These are phyloP conservation scores for Carex cristatella DNA, from an alignment of 176 grass and related monocot genomes.

Conservation along the genomic window DNA sequence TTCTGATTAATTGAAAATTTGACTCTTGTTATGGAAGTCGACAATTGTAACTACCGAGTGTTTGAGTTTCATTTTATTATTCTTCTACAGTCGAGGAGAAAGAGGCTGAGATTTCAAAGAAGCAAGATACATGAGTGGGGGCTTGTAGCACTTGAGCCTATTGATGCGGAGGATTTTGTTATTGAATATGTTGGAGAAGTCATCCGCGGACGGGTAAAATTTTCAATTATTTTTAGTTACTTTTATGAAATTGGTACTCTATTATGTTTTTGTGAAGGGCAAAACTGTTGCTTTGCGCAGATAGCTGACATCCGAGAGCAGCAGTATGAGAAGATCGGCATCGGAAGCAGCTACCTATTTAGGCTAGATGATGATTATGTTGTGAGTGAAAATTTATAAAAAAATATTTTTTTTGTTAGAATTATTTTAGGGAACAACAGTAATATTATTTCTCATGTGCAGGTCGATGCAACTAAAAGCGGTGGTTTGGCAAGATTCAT, in stretches of 20 bases:
- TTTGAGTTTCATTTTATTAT: constrained; percentile 12
- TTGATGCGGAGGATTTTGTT: constrained; percentile 93
- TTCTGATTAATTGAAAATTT: background rate
- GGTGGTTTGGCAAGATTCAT: constrained; percentile 97
- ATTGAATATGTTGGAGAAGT: constrained; percentile 98
- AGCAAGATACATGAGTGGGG: constrained; percentile 99
- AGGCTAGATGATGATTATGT: constrained; percentile 95
- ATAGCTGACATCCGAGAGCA: constrained; percentile 81
- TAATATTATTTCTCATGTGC: constrained; percentile 15
- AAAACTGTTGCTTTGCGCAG: constrained; percentile 27
- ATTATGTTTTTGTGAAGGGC: background rate
- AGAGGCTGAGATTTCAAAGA: constrained; percentile 83
- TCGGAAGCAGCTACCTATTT: constrained; percentile 97
- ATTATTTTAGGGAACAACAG: background rate
- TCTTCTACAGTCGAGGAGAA: constrained; percentile 77
- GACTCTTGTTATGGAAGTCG: background rate
- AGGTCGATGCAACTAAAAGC: constrained; percentile 96
- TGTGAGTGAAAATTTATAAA: constrained; percentile 41
- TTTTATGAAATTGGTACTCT: constrained; percentile 12
- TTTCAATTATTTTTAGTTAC: constrained; percentile 25
- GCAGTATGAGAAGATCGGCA: constrained; percentile 87
- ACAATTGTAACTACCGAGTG: background rate
- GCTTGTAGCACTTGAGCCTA: constrained; percentile 82
- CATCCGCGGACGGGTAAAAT: constrained; percentile 69
- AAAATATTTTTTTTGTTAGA: constrained; percentile 20